Evolutionary conservation across 129 eudicot species (phyloP), one percentile per base, ranked within the genome.

Genomic region (Logfia minima): DNA sequence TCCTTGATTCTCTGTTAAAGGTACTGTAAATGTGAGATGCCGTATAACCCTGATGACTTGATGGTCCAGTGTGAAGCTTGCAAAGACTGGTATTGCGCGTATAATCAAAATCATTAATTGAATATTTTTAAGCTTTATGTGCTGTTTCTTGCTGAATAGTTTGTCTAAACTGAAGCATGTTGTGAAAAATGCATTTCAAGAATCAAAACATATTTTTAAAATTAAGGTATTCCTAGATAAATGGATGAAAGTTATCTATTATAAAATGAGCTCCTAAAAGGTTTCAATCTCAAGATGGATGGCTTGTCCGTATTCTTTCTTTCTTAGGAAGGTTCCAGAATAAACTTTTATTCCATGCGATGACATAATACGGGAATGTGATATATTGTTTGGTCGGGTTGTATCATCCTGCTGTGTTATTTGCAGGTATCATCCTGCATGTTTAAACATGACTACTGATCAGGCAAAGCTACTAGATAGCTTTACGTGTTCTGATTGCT

Each of bases 341-440:
- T 11, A 74, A 48, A 7, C 0, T 17, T 58, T 73, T 59, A 23
- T n/a, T n/a, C 79, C 61, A 41, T 41, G n/a, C 37, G 22, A 74
- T 60, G 22, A 23, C 23, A 19, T 56, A 4, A n/a, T 26, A 23
- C 8, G 23, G 37, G 71, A 21, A 23, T 23, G 60, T 5, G 35
- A 4, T 23, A 8, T 53, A 10, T 3, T 13, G 22, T 62, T 21
- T 55, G 39, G 39, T 6, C 1, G 22, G 7, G 24, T 32, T 72
- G 32, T 22, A 22, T 62, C 17, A n/a, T 64, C 19, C 13, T 28
- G 21, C 19, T 4, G 32, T 72, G 73, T 19, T 71, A 41, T 66
- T 81, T 68, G 82, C 67, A 90, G 96, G 96, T 90, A 84, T 79
- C 96, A 90, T 85, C 92, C 93, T 39, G 82, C 86, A 66, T 90